Conservation (phyloP, 805 yeast species). For the Myxozyma vanderwaltii region DNA sequence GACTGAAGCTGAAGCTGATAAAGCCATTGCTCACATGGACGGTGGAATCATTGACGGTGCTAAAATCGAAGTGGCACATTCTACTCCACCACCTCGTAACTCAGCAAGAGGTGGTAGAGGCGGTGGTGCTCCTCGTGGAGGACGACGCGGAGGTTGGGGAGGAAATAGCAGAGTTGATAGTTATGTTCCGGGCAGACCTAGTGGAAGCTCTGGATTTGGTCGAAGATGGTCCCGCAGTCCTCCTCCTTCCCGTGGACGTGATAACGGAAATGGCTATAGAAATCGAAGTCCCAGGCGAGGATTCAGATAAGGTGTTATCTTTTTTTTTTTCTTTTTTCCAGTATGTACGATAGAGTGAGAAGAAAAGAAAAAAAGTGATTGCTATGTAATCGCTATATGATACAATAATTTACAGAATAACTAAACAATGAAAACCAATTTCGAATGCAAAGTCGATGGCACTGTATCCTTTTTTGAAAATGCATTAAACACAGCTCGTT, state of each 20-base stretch:
- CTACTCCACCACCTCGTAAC: conserved; percentile 11
- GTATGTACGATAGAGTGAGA: too few relatives aligned
- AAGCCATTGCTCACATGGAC: conserved; percentile 33
- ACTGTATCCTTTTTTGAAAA: neutral
- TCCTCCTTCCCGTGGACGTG: conserved; percentile 1
- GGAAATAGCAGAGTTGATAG: conserved; percentile 13
- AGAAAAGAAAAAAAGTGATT: neutral
- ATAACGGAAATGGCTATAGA: conserved; percentile 9
- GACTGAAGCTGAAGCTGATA: conserved; percentile 22
- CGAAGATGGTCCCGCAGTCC: conserved; percentile 27
- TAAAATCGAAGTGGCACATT: conserved; percentile 16
- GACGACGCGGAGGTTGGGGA: conserved; percentile 13
- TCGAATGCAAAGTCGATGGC: neutral
- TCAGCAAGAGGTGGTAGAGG: neutral
- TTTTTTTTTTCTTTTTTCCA: too few relatives aligned
- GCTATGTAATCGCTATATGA: neutral
- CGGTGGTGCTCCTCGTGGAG: conserved; percentile 1
- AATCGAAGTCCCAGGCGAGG: conserved; percentile 5
- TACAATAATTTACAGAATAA: neutral
- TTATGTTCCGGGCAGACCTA: conserved; percentile 12
- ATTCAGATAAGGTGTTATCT: too few relatives aligned
- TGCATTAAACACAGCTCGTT: conserved; percentile 4
- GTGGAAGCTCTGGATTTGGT: neutral
- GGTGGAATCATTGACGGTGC: conserved; percentile 31
- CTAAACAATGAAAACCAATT: conserved; percentile 1